Base-by-base conservation (phyloP, 108 stramenopile species). In the Pseudonitzschia pungens region DNA sequence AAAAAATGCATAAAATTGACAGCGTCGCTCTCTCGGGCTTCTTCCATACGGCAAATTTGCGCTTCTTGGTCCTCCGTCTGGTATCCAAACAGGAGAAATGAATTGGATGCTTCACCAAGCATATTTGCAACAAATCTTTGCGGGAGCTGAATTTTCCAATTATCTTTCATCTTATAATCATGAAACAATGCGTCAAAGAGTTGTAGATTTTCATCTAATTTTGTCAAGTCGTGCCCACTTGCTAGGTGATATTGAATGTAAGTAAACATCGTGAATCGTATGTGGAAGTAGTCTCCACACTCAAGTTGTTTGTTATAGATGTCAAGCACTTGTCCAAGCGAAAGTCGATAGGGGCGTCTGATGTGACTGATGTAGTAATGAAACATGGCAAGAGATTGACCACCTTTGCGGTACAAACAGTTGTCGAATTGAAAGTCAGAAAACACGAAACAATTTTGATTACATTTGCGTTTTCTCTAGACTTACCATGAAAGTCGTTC, bases 231-330 rank as follows among this genome's bases (percentile, higher is more conserved):
- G 26, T 65, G 71, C 7, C 77, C 77, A 58, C 71, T 72, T 4
- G 71, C 77, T 44, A 77, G 55, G 50, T 77, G 77, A 36, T 67
- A 68, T 27, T 77, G 77, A 15, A 72, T 59, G 54, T 77, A 77
- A 44, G 77, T 68, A 31, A 42, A 32, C 32, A 71, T 77, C n/a
- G 70, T 77, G 42, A 72, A 77, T 1, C 40, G 65, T 6, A 56
- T 65, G 44, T 77, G 69, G 21, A 43, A 44, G 40, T 71, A 77
- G 71, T 77, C 77, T 31, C 77, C 77, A 41, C 42, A 42, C 33
- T 77, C 77, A 14, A 77, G 52, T 58, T 77, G 77, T n/a, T 51
- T 70, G 54, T 77, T 77, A 54, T 77, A 77, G 22, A 77, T 67
- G 24, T 31, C n/a, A 14, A 77, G 55, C 2, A 77, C 55, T 26